These are phyloP conservation scores for Byssoonygena ceratinophila DNA, from an alignment of 2,329 filamentous ascomycete species.

Conservation along the genomic window DNA sequence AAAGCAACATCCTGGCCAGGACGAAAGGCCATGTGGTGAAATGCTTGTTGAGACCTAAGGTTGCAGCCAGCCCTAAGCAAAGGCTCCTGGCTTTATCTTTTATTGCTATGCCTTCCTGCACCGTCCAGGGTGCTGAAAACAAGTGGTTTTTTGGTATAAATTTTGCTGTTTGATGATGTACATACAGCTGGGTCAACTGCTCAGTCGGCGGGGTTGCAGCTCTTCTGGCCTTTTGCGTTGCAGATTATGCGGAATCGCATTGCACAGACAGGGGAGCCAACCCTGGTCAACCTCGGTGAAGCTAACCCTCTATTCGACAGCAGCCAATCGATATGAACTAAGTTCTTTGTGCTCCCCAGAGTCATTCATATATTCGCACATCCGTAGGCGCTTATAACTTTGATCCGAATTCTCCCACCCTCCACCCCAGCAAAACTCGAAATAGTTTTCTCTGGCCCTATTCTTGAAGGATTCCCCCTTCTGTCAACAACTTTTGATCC, in stretches of 20 bases:
- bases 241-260: not conserved
- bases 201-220: not conserved
- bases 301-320: not conserved
- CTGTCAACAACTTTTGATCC: not conserved
- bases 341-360: not conserved
- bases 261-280: not conserved
- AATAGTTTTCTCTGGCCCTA: not conserved
- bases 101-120: no score
- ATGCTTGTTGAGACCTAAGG: not conserved
- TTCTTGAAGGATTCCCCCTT: not conserved
- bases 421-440: not conserved
- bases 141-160: no score
- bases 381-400: constrained; percentile 1
- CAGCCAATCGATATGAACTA: not conserved
- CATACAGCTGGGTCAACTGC: no score
- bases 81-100: no score
- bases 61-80: not conserved
- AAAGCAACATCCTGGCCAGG: not conserved
- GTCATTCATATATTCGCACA: not conserved
- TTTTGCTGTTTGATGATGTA: no score
- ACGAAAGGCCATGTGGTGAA: not conserved
- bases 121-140: no score
- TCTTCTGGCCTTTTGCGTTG: not conserved
- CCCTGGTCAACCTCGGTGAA: not conserved
- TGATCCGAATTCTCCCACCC: not conserved